Base-by-base conservation (phyloP, 495 filamentous ascomycete genomes). In the Astrothelium macrocarpum region DNA sequence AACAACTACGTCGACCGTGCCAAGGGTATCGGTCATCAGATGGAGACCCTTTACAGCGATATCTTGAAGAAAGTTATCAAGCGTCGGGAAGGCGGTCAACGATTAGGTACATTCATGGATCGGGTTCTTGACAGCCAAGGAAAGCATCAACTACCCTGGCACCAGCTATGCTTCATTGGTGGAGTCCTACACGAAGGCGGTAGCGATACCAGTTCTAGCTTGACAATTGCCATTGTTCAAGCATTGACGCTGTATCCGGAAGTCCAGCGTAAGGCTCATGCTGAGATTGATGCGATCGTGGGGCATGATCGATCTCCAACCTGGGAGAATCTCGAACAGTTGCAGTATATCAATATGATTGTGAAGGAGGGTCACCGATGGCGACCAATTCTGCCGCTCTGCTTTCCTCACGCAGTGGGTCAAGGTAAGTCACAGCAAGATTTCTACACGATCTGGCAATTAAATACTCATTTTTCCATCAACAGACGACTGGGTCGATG, bases 161-260 rank as follows among this genome's bases (percentile, higher is more conserved):
- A 36, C 63, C 62, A 70, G 34, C 59, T 70, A 2, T 64, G 43
- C 43, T 67, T 67, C 42, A 63, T 70, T 39, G 67, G 65, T 26
- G 67, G 67, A 26, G 63, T 67, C 4, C 49, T 67, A 11, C 77
- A 78, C 66, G 77, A 82, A 71, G 80, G 77, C 2, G 81, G 80
- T 9, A 75, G 74, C 1, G 81, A 84, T 65, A 82, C 80, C 1
- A 62, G 75, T 4, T 66, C 72, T 16, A 64, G 66, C 0, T 59
- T 76, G 14, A 71, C 77, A 12, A 45, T 77, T 1, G 70, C 75
- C 1, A 70, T 81, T 53, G 70, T 83, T 1, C 73, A 77, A 5
- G 81, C 81, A 1, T 73, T 83, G 75, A 70, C 70, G 11, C 60
- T 71, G 46, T 74, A 69, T 53, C 77, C 78, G 0, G 70, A 77